Base-by-base conservation (phyloP, 2,329 filamentous ascomycete genomes). In the Pseudocercospora fijiensis region DNA sequence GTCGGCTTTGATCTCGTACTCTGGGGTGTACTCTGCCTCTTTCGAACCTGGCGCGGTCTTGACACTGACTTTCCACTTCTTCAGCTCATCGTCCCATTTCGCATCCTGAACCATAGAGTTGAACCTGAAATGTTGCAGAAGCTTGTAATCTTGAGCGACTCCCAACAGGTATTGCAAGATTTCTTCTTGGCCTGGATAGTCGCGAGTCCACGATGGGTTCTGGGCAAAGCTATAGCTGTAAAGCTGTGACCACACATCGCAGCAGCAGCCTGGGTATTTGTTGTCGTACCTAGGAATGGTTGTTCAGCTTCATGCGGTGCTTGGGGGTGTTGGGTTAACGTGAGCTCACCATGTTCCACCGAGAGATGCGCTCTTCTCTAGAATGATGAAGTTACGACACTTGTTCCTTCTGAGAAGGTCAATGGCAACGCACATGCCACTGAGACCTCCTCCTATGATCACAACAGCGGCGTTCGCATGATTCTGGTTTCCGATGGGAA, bases 161-260 rank as follows among this genome's bases (percentile, higher is more conserved):
- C 75, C 74, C 53, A 81, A 78, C 1, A 88, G 77, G 67, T 88
- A 87, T 22, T 82, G 78, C 33, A 85, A 76, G 20, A 88, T 85
- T 70, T 88, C 85, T 70, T 86, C 83, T 68, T 88, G 85, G 0
- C 83, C 82, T 0, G 85, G 83, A 68, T 86, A 87, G 60, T 85
- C 80, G 18, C 83, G 76, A 0, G 82, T 82, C 85, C 85, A 86
- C 66, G 82, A 78, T 2, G 83, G 76, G 58, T 86, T 87, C 58
- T 85, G 84, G 37, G 84, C 85, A 68, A 88, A 88, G 5, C 83
- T 86, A 73, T 82, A 87, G 49, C 80, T 84, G 75, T 88, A 88
- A 2, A 88, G 75, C 55, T 81, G 76, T 33, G 79, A 83, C 79
- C 79, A 83, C 9, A 86, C 82, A 63, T 72, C 71, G 56, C 67